Base-by-base conservation (phyloP, 2,329 filamentous ascomycete species). In the Stemphylium beticola region DNA sequence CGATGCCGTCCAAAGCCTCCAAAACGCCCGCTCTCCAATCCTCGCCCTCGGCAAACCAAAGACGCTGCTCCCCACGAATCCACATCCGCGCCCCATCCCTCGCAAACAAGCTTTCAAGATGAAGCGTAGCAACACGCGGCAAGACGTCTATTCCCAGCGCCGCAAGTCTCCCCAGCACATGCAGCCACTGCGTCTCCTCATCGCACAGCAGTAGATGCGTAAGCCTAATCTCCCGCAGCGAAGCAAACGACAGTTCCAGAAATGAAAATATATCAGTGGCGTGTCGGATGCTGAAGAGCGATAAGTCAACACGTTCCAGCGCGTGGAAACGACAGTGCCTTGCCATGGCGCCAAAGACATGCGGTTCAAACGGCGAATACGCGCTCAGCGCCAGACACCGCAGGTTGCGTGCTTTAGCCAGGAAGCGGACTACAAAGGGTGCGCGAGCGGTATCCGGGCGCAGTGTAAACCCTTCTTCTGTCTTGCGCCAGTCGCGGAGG, bases 391-490 rank as follows among this genome's bases (percentile, higher is more conserved):
- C 60, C 10, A 72, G 26, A 0, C 31, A 8, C 1, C 37, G 39
- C 8, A 73, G 31, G 11, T 63, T 65, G 1, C 11, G 48, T 18
- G 58, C 62, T 31, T 68, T 72, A 1, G 64, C 57, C 0, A 73
- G 58, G 29, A 72, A 70, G 1, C 69, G 61, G 4, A 73, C 64
- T 1, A 66, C 53, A 39, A 73, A 72, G 1, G 71, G 64, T 1
- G 60, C 49, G 15, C 58, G 61, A 1, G 51, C 46, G 2, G 17
- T 32, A 10, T 61, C 58, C 8, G 33, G 3, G n/a, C n/a, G n/a
- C 12, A 67, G 57, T 33, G 65, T 61, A 20, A 72, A 71, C 0
- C 69, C 67, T 1, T 53, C 48, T 12, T 70, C 65, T 0, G 57
- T 61, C 14, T 49, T 40, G n/a, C 71, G 58, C 62, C 68, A 68